Evolutionary conservation across 2,329 filamentous ascomycete species (phyloP), one percentile per base, ranked within the genome.

Genomic region (Arthrobotrys conoides): DNA sequence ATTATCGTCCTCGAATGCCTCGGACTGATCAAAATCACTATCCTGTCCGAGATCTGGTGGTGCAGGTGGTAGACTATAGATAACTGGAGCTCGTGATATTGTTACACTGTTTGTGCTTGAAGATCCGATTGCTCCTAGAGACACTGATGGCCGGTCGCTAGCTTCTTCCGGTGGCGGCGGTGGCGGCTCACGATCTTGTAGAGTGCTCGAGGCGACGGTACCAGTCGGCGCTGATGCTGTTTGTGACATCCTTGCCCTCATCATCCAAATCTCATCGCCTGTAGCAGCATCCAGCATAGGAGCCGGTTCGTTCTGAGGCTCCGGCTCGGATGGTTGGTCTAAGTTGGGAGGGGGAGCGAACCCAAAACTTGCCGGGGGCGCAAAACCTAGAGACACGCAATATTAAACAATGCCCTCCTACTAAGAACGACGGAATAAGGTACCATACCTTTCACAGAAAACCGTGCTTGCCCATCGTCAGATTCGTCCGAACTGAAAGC

Each of bases 81-180:
- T 91, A 10, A 97, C 89, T 0, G 94, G 93, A 0, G 92, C 91
- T 49, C 91, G 89, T 49, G 93, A 92, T 83, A 96, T 95, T 6
- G 89, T 91, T 10, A 88, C 86, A n/a, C 84, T 53, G 81, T 81
- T 49, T 83, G 81, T 24, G 84, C 83, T 55, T 86, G 65, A 30
- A 79, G 70, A 6, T 63, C 16, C 51, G 5, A 22, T 4, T n/a
- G 10, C 22, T 3, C 16, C 4, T 1, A 14, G 24, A 27, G 33
- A 2, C 36, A 27, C 24, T 18, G 20, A 44, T 27, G 36, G 33
- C 4, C 8, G 33, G 20, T 44, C 18, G 5, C 36, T 8, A 4
- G 10, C 3, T 3, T 44, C 57, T 44, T 44, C 33, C 5, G 33
- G 49, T 27, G 65, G 66, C 18, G 55, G 30, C 20, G 48, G 24